Percentiles rank a stretch among this genome's conserved stretches.
phyloP scores from a whole-genome alignment of 1,139 yeast genomes.

The Lodderomyces orthopsilosis region DNA sequence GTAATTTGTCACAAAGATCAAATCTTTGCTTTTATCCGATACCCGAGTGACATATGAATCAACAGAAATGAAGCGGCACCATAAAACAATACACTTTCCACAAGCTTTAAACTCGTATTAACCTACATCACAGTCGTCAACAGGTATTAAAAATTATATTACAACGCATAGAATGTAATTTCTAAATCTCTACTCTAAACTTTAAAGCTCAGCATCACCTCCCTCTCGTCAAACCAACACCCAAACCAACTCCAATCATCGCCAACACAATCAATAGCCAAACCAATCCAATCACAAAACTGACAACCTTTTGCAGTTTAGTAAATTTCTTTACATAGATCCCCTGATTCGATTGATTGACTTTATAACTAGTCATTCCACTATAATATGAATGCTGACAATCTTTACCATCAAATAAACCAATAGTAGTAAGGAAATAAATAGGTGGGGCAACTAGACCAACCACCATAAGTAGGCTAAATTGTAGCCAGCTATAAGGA shows the following conservation, averaged over 20 bases:
- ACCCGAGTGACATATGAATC: too few species aligned
- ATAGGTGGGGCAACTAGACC: constrained; percentile 38
- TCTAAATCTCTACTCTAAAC: too few species aligned
- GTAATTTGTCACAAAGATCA: too few species aligned
- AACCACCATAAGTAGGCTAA: constrained; percentile 22
- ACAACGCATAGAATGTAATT: too few species aligned
- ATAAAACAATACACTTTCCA: too few species aligned
- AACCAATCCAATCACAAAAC: constrained; percentile 30
- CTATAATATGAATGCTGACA: constrained; percentile 19
- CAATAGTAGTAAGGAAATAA: constrained; percentile 30
- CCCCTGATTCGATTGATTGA: constrained; percentile 6
- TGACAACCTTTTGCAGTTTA: constrained; percentile 30
- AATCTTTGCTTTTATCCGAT: too few species aligned
- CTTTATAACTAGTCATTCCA: constrained; percentile 19
- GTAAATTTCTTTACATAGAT: constrained; percentile 20
- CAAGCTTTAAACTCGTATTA: too few species aligned
- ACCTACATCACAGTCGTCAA: too few species aligned
- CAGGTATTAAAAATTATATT: too few species aligned
- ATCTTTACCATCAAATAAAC: constrained; percentile 29
- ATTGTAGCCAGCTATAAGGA: constrained; percentile 20
- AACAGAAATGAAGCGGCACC: too few species aligned
- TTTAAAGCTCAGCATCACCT: not conserved
- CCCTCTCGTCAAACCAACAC: constrained; percentile 16
- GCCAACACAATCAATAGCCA: constrained; percentile 36
- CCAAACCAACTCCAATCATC: constrained; percentile 44